Evolutionary conservation across 2,329 filamentous ascomycete genomes (phyloP), one percentile per base, ranked within the genome.

Genomic region (Aspergillus melleus): DNA sequence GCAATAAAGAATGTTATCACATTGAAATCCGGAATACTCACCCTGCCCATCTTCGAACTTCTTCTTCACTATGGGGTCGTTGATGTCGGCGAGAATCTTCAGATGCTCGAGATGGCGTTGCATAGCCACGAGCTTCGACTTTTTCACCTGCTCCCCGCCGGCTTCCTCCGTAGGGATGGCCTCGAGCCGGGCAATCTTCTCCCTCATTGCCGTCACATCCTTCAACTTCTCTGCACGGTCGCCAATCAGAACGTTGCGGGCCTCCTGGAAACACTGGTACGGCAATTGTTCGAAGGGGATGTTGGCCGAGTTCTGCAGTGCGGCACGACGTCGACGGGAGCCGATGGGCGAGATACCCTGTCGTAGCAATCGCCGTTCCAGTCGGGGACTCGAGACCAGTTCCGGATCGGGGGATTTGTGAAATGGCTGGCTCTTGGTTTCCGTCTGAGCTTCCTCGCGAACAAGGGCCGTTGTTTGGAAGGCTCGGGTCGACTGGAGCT

Each of bases 191-290:
- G 85, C 84, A 71, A 99, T 90, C 74, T 88, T 87, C 61, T 82
- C 82, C 54, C 88, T 79, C 76, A 91, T 87, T 29, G 77, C 81
- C 54, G 85, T 79, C 59, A 99, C 94, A 70, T 88, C 81, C 61
- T 83, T 80, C 54, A 98, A 70, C 80, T 96, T 98, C 77, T 94
- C 86, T 65, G 88, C 81, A 46, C 94, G 86, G 74, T 99, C 95
- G 57, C 86, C 86, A 55, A 87, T 83, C 58, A 99, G 81, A 52
- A 98, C 79, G 74, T 92, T 91, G 64, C 93, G 87, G 46, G 95
- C 95, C 80, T 97, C 93, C 79, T 99, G 95, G 81, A 98, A 99
- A 78, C 91, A 95, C 83, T 98, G 94, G 80, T 96, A 99, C 19
- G 95, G 95, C 66, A 99, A 81, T 74, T 94, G 90, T 80, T 96